A percentile compares a stretch with the other conserved stretches of the same genome.
Evolutionary conservation across 495 filamentous ascomycete genomes (phyloP).

Genomic region (Neurospora sp.): DNA sequence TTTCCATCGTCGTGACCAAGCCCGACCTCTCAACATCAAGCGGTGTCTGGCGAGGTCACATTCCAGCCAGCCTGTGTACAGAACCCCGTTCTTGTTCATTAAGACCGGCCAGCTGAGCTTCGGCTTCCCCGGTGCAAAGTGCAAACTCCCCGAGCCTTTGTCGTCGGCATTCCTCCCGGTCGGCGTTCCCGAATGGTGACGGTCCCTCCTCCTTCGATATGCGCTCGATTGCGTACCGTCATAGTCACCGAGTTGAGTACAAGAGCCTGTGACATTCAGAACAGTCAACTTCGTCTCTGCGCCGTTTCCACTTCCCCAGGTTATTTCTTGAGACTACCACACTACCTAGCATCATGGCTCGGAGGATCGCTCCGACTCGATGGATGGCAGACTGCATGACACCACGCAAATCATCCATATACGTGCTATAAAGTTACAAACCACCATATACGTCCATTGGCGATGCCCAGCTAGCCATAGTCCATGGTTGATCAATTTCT

Average conservation of each 20-base stretch:
- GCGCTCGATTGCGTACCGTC: neutral
- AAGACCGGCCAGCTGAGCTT: neutral
- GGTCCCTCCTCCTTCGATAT: neutral
- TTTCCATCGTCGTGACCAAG: neutral
- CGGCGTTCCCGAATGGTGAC: neutral
- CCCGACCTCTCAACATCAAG: neutral
- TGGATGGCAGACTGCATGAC: neutral
- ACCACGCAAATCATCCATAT: neutral
- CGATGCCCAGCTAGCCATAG: neutral
- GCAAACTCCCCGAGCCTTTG: neutral
- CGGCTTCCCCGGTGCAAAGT: neutral
- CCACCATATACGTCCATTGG: neutral
- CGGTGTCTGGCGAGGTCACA: neutral
- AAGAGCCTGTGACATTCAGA: neutral
- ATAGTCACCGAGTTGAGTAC: neutral
- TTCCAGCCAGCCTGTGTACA: neutral
- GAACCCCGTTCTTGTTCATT: neutral
- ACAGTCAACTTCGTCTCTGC: neutral
- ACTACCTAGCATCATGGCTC: neutral
- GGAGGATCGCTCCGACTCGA: neutral
- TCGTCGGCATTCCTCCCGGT: neutral
- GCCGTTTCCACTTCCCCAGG: neutral
- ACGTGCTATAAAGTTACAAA: neutral
- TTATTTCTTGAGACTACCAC: neutral
- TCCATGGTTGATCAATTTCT: neutral